Evolutionary conservation across 345 rosid genomes (phyloP).

Genomic region (Ailanthus altissimus): DNA sequence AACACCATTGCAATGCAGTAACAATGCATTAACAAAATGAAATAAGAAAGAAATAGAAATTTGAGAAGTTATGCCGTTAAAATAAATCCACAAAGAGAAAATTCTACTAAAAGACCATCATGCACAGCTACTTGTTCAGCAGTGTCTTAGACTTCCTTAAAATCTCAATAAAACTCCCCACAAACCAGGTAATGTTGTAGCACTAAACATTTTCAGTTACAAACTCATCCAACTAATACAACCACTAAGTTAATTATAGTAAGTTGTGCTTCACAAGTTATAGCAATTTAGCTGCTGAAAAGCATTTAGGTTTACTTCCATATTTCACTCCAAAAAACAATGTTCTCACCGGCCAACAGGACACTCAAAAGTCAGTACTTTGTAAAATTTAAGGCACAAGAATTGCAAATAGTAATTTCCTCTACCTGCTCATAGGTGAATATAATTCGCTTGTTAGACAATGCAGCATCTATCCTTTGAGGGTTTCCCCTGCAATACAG

Average conservation of each 20-base stretch:
- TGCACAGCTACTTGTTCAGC: neutral
- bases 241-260: neutral
- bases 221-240: neutral
- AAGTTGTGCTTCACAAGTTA: neutral
- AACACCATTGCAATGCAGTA: constrained; percentile 28
- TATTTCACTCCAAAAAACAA: neutral
- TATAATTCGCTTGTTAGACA: constrained; percentile 77
- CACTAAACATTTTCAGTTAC: neutral
- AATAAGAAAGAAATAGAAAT: constrained; percentile 7
- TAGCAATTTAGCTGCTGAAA: neutral
- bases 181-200: neutral
- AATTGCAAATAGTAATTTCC: constrained; percentile 1
- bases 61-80: neutral
- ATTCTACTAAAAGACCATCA: neutral
- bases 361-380: neutral
- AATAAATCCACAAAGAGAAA: neutral
- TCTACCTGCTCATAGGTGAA: constrained; percentile 92
- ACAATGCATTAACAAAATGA: constrained; percentile 11
- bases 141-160: neutral
- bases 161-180: neutral
- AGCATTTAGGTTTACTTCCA: constrained; percentile 6
- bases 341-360: neutral
- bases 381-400: neutral
- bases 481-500: constrained; percentile 77
- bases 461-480: constrained; percentile 79